Conservation (phyloP, 169 alveolate species). For the Eimeria sp. region DNA sequence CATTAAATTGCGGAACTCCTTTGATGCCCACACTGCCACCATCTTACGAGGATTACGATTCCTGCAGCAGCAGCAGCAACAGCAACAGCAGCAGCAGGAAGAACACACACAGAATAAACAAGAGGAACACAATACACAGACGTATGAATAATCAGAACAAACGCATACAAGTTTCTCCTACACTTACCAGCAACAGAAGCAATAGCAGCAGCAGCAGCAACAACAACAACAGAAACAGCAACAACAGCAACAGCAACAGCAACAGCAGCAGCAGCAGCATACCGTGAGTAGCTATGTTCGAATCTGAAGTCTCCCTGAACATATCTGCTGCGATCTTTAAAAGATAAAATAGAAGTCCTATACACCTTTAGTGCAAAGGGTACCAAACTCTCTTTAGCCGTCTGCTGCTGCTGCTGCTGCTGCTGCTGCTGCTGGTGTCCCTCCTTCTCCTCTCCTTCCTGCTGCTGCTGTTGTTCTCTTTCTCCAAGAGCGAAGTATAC, state of each 20-base stretch:
- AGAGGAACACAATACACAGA: neutral
- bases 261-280: slow-evolving; percentile 88
- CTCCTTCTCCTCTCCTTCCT: slow-evolving; percentile 17
- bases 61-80: slow-evolving; percentile 92
- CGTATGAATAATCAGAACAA: neutral
- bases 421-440: slow-evolving; percentile 27
- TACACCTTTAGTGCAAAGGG: slow-evolving; percentile 98
- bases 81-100: slow-evolving; percentile 84
- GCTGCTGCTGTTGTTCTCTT: slow-evolving; percentile 35
- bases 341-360: slow-evolving; percentile 98
- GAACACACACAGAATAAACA: neutral
- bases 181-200: slow-evolving; percentile 75
- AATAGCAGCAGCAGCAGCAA: slow-evolving; percentile 93
- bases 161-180: neutral
- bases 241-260: slow-evolving; percentile 86
- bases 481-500: slow-evolving; percentile 90
- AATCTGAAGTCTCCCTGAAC: slow-evolving; percentile 99
- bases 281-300: slow-evolving; percentile 96
- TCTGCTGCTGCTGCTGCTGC: slow-evolving; percentile 45
- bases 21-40: slow-evolving; percentile 99
- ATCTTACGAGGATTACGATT: slow-evolving; percentile 99
- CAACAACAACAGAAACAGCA: slow-evolving; percentile 94
- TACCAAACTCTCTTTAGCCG: slow-evolving; percentile 38
- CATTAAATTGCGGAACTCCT: slow-evolving; percentile 98
- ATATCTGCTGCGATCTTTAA: slow-evolving; percentile 99